phyloP scores from a whole-genome alignment of 1,284 basidiomycete genomes.

The Takashimella tepidaria region DNA sequence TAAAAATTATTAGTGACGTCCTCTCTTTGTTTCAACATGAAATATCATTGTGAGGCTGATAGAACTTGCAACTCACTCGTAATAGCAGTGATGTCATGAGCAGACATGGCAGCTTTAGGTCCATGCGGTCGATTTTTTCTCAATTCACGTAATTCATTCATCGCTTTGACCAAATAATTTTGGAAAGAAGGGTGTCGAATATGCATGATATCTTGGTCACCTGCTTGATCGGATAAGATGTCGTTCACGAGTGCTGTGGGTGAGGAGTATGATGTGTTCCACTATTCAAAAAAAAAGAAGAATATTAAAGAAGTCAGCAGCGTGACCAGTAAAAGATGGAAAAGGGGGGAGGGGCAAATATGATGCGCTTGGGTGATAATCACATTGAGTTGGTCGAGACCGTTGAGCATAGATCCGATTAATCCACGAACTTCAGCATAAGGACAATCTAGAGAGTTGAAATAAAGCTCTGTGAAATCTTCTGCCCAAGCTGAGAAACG shows the following conservation, averaged over 20 bases:
- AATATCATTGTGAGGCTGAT: no score
- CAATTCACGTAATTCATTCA: conserved; percentile 60
- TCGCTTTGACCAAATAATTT: conserved; percentile 55
- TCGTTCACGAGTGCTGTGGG: conserved; percentile 61
- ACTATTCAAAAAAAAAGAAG: conserved; percentile 53
- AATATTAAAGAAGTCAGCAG: conserved; percentile 24
- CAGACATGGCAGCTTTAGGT: conserved; percentile 73
- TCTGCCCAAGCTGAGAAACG: conserved; percentile 67
- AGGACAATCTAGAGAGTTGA: conserved; percentile 69
- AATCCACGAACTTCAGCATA: conserved; percentile 76
- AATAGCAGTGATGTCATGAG: conserved; percentile 80
- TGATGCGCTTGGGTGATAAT: neutral
- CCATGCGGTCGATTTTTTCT: conserved; percentile 73
- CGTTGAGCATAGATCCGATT: conserved; percentile 64
- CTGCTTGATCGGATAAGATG: conserved; percentile 53
- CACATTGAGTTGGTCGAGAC: conserved; percentile 67
- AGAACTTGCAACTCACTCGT: conserved; percentile 27
- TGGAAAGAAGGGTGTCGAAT: conserved; percentile 61
- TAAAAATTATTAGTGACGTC: neutral
- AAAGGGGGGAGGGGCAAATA: no score
- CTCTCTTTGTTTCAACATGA: no score
- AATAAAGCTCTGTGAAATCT: conserved; percentile 64
- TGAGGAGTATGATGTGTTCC: conserved; percentile 66
- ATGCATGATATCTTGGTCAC: conserved; percentile 65
- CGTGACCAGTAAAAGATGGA: no score